phyloP scores from a whole-genome alignment of 176 grass and related monocot species.

The Leersia perrieri region DNA sequence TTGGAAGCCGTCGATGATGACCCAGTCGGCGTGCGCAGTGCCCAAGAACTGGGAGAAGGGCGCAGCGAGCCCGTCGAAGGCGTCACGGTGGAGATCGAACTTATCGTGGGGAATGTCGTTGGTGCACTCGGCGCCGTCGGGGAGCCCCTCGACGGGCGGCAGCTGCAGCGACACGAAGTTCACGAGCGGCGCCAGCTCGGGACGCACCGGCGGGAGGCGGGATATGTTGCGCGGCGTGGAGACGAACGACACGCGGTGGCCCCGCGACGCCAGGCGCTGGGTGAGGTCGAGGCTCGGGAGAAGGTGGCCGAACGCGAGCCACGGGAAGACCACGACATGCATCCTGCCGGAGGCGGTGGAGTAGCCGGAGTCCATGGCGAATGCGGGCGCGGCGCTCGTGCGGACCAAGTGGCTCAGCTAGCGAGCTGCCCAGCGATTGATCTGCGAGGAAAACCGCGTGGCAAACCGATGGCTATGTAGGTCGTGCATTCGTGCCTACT shows the following conservation, averaged over 20 bases:
- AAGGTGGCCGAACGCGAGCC: conserved; percentile 32
- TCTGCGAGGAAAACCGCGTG: too few species aligned
- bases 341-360: background rate
- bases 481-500: too few species aligned
- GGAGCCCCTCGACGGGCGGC: conserved; percentile 17
- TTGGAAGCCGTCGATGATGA: conserved; percentile 24
- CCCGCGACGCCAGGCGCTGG: background rate
- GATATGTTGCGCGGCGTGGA: conserved; percentile 32
- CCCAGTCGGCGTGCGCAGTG: conserved; percentile 16
- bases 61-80: conserved; percentile 36
- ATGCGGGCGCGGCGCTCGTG: too few species aligned
- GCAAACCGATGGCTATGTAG: too few species aligned
- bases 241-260: conserved; percentile 31
- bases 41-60: background rate
- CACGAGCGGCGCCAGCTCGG: conserved; percentile 3
- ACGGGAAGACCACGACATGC: conserved; percentile 28
- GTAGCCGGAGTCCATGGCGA: background rate
- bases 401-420: too few species aligned
- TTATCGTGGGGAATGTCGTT: conserved; percentile 22
- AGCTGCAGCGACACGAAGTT: conserved; percentile 33
- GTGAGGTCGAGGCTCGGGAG: conserved; percentile 28
- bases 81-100: conserved; percentile 22
- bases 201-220: conserved; percentile 20
- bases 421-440: too few species aligned
- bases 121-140: conserved; percentile 34